These are phyloP conservation scores for Aaosphaeria pasadenensis DNA, from an alignment of 2,329 filamentous ascomycete genomes.

Conservation along the genomic window DNA sequence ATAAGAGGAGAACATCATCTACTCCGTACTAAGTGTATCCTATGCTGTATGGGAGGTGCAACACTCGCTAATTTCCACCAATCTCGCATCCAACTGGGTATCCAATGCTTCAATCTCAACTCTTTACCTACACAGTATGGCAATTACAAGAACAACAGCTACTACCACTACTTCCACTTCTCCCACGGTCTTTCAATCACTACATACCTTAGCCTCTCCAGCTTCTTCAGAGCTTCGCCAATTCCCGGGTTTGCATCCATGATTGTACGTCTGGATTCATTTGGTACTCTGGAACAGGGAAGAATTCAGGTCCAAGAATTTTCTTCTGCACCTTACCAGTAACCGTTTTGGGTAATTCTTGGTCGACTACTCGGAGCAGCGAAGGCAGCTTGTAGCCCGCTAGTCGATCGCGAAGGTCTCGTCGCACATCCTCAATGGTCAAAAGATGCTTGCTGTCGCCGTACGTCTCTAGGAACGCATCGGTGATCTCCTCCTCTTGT, in stretches of 20 bases:
- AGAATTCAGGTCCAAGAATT: slow-evolving; percentile 39
- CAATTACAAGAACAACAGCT: no score
- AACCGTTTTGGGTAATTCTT: slow-evolving; percentile 47
- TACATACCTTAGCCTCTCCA: background rate
- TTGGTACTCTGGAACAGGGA: slow-evolving; percentile 23
- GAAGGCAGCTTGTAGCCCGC: slow-evolving; percentile 51
- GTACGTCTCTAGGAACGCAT: slow-evolving; percentile 13
- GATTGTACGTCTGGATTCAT: slow-evolving; percentile 23
- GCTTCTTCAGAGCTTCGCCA: slow-evolving; percentile 18
- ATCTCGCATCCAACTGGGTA: no score
- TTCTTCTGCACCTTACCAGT: slow-evolving; percentile 54
- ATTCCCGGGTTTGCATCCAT: slow-evolving; percentile 16
- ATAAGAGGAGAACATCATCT: no score
- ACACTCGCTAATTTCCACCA: no score
- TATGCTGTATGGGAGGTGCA: no score
- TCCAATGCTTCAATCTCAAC: no score
- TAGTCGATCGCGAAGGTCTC: slow-evolving; percentile 44
- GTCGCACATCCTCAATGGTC: slow-evolving; percentile 41
- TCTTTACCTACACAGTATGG: no score
- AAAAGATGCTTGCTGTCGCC: slow-evolving; percentile 18
- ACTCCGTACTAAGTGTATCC: no score
- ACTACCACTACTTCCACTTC: no score
- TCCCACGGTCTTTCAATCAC: background rate
- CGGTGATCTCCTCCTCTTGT: slow-evolving; percentile 30
- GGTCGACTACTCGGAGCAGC: slow-evolving; percentile 42